Evolutionary conservation across 306 rosid species (phyloP).

Genomic region (Lagenaria siceraria): DNA sequence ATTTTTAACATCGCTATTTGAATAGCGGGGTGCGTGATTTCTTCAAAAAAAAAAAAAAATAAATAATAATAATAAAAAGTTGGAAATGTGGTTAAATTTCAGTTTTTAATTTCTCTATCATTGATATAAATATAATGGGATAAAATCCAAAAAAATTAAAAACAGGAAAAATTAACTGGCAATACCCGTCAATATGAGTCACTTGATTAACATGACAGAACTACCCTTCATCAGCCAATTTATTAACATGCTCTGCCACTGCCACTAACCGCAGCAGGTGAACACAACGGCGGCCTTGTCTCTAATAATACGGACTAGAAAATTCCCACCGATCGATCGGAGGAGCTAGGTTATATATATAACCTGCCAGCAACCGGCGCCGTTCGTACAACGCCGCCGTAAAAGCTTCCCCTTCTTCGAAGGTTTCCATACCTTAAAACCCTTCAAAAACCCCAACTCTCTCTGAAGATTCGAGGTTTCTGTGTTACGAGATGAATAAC

Average conservation of each 20-base stretch:
- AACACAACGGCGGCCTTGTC: not conserved
- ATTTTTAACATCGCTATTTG: too few relatives aligned
- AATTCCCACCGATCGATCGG: not conserved
- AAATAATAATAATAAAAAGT: too few relatives aligned
- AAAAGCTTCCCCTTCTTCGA: not conserved
- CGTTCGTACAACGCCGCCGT: not conserved
- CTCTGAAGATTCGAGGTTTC: not conserved
- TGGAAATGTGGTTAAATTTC: too few relatives aligned
- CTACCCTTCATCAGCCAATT: not conserved
- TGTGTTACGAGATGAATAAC: slow-evolving; percentile 43
- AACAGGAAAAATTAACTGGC: not conserved
- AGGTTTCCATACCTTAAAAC: slow-evolving; percentile 3
- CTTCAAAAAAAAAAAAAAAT: too few relatives aligned
- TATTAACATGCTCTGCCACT: not conserved
- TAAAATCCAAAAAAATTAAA: too few relatives aligned
- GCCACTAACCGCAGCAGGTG: not conserved
- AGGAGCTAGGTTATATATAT: not conserved
- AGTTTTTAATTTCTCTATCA: too few relatives aligned
- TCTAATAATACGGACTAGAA: not conserved
- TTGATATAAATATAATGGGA: too few relatives aligned
- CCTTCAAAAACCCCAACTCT: not conserved
- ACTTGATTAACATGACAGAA: not conserved
- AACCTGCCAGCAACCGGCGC: not conserved
- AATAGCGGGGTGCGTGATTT: too few relatives aligned
- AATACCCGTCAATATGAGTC: not conserved